Conservation (phyloP, 495 filamentous ascomycete genomes). For the Talaromyces trachyspermus region DNA sequence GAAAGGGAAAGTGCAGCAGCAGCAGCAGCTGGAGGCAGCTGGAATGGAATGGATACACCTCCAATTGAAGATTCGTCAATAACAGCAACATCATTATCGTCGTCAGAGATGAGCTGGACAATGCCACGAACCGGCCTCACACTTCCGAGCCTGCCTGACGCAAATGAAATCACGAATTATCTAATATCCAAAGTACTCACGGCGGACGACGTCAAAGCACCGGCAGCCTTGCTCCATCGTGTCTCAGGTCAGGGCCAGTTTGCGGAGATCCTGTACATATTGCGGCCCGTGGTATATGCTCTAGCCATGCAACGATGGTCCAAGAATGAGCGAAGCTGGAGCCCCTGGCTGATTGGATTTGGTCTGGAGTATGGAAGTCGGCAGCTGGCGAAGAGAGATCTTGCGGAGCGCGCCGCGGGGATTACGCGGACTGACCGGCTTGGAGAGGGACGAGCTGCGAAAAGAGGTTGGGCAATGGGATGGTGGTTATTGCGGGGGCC, state of each 20-base stretch:
- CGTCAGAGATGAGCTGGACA: constrained; percentile 58
- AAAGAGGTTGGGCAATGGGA: constrained; percentile 77
- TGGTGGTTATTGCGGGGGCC: constrained; percentile 97
- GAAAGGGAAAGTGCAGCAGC: constrained; percentile 28
- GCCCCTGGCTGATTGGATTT: constrained; percentile 84
- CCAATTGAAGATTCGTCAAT: constrained; percentile 30
- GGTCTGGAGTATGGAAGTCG: constrained; percentile 80
- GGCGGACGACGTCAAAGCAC: constrained; percentile 91
- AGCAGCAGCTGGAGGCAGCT: constrained; percentile 17
- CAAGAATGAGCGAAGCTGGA: constrained; percentile 60
- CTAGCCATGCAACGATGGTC: constrained; percentile 67
- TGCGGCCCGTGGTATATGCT: constrained; percentile 84
- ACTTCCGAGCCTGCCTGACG: constrained; percentile 72
- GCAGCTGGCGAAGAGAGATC: constrained; percentile 70
- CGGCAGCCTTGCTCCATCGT: constrained; percentile 71
- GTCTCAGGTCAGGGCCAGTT: constrained; percentile 60
- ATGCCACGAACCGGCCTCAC: constrained; percentile 90
- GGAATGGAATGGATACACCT: constrained; percentile 43
- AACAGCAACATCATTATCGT: constrained; percentile 7
- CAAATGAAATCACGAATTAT: constrained; percentile 73
- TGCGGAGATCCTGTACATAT: constrained; percentile 84
- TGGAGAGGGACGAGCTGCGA: constrained; percentile 84
- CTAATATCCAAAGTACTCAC: constrained; percentile 87
- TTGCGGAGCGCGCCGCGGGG: constrained; percentile 59
- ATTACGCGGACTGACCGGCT: constrained; percentile 61